A percentile compares a stretch with the other conserved stretches of the same genome.
Conservation (phyloP, 2,329 filamentous ascomycete genomes). For the Cladophialophora immunda region DNA sequence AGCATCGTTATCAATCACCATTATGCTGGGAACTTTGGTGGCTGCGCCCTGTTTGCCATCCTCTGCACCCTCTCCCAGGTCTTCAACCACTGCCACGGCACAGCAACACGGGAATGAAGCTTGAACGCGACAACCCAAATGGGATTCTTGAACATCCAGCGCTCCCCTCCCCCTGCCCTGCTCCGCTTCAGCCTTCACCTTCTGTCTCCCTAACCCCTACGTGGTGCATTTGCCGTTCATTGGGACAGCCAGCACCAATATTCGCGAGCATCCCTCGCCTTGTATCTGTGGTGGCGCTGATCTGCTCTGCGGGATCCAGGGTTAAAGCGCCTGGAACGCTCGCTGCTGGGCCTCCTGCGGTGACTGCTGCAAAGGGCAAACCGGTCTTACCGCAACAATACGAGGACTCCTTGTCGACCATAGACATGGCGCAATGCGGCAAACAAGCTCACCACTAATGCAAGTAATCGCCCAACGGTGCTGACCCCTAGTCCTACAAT, state of each 20-base stretch:
- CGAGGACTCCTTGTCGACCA: background rate
- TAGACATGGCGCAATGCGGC: conserved; percentile 10
- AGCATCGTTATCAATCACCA: background rate
- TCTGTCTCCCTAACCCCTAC: background rate
- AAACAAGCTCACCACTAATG: conserved; percentile 34
- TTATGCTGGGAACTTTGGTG: conserved; percentile 3
- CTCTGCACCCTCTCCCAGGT: background rate
- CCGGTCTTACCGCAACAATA: conserved; percentile 23
- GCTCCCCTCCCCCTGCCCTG: background rate
- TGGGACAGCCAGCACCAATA: background rate
- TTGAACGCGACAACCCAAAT: background rate
- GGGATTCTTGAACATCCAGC: background rate
- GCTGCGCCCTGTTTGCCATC: conserved; percentile 10
- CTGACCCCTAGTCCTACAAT: conserved; percentile 26
- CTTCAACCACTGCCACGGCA: conserved; percentile 1
- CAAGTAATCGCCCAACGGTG: conserved; percentile 33
- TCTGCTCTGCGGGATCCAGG: background rate
- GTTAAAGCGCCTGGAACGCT: background rate
- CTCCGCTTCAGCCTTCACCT: background rate
- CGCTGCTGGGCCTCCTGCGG: background rate
- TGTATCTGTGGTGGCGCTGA: background rate
- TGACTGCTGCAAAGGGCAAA: background rate
- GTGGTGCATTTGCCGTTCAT: background rate
- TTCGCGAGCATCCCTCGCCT: background rate
- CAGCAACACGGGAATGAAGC: conserved; percentile 3